Base-by-base conservation (phyloP, 768 basidiomycete genomes). In the Leccinum incarnatum region DNA sequence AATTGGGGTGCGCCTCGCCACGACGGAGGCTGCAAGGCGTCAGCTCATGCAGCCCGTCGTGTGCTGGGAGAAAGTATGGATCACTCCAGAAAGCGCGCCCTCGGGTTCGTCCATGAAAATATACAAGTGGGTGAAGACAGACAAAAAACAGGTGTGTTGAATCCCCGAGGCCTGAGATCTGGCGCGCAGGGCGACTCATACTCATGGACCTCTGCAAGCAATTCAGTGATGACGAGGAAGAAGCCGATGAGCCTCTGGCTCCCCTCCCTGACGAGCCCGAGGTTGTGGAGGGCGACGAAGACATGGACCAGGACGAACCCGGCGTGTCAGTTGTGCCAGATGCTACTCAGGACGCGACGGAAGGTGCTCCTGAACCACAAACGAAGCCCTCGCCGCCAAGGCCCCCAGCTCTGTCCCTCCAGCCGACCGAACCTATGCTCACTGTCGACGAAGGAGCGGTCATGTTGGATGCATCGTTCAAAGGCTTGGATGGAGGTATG, bases 11-110 rank as follows among this genome's bases (percentile, higher is more conserved):
- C 89, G 85, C 67, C 78, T 80, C 23, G 87, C 88, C 51, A 87
- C 87, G 52, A 88, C 89, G 3, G 90, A 93, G 71, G 88, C 89
- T 50, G 89, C 90, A 34, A 81, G 90, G 40, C 82, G 90, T 59
- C 88, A 91, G 72, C 78, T 92, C n/a, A 91, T 93, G 88, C 89
- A 90, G 67, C 91, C 91, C 7, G 91, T 93, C n/a, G 83, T 80
- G 27, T 89, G 86, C 62, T 94, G 91, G 91, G 90, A 93, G 74
- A 89, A 87, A 74, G 77, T 79, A 36, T 90, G 89, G 89, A 77
- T 82, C 11, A 71, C 78, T 12, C 82, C 87, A 36, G 86, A 86
- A 57, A 78, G 77, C 55, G 75, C 82, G 23, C 65, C 82, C 17
- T 71, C 83, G 25, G 81, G 81, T 27, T 81, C 89, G 21, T 80